These are phyloP conservation scores for Jatropha curcas DNA, from an alignment of 345 rosid species.

Conservation along the genomic window DNA sequence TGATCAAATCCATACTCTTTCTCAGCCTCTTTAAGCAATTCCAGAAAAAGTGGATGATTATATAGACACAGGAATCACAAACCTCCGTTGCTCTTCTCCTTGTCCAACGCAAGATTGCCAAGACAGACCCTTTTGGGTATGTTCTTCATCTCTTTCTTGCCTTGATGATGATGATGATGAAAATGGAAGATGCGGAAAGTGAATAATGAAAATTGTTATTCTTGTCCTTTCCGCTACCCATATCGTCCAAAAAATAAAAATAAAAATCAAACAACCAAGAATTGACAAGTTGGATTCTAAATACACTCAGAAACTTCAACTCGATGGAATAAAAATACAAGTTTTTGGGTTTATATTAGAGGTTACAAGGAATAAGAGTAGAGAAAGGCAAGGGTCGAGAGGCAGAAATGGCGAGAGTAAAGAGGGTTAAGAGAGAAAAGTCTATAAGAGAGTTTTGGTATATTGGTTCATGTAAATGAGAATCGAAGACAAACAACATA, in stretches of 20 bases:
- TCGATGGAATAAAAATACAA: too few species aligned
- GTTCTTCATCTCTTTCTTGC: conserved; percentile 33
- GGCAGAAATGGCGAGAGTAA: conserved; percentile 70
- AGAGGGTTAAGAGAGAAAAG: conserved; percentile 65
- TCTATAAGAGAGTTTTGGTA: conserved; percentile 78
- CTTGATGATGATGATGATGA: conserved; percentile 22
- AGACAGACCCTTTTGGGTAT: conserved; percentile 76
- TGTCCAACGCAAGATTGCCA: conserved; percentile 81
- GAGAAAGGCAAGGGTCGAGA: conserved; percentile 91
- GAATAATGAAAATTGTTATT: conserved; percentile 33
- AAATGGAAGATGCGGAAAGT: conserved; percentile 40
- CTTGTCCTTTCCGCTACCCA: conserved; percentile 34
- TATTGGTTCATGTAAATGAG: conserved; percentile 73
- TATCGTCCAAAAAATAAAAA: conserved; percentile 13
- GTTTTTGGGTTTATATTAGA: not conserved
- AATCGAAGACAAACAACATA: conserved; percentile 26
- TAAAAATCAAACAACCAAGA: not conserved
- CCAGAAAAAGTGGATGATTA: conserved; percentile 73
- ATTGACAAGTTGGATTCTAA: too few species aligned
- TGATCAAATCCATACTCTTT: conserved; percentile 81
- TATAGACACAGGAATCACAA: conserved; percentile 73
- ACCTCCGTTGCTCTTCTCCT: conserved; percentile 65
- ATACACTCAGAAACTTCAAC: too few species aligned
- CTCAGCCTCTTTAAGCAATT: conserved; percentile 69
- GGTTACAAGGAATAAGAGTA: conserved; percentile 36